These are phyloP conservation scores for Solanum dulcamara DNA, from an alignment of 257 asterid species.

Conservation along the genomic window DNA sequence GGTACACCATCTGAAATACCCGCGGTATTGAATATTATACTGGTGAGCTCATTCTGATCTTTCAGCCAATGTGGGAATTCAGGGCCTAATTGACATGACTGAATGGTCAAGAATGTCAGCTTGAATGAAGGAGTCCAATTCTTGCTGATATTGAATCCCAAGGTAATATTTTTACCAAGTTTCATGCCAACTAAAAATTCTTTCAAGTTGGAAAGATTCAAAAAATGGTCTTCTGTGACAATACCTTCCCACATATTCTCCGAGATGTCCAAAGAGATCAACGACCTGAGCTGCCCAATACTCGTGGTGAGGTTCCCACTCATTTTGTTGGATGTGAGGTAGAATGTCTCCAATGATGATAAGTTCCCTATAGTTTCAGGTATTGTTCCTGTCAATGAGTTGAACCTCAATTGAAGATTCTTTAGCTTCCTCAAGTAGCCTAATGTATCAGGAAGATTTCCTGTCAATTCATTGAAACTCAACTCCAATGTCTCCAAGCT, in stretches of 20 bases:
- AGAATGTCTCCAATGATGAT: constrained; percentile 12
- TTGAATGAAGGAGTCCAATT: constrained; percentile 22
- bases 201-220: constrained; percentile 16
- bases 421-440: constrained; percentile 10
- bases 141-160: constrained; percentile 14
- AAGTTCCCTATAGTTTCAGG: constrained; percentile 17
- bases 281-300: constrained; percentile 17
- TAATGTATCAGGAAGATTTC: constrained; percentile 11
- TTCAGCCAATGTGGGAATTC: constrained; percentile 18
- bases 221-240: constrained; percentile 24
- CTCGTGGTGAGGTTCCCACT: constrained; percentile 15
- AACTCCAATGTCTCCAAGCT: constrained; percentile 10
- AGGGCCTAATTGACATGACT: constrained; percentile 23
- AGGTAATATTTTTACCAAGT: background rate
- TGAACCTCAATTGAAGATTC: constrained; percentile 2
- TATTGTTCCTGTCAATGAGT: constrained; percentile 20
- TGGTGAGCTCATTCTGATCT: constrained; percentile 15
- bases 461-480: constrained; percentile 5
- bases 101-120: constrained; percentile 14
- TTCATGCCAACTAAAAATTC: constrained; percentile 12
- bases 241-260: constrained; percentile 23
- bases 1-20: constrained; percentile 18
- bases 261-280: constrained; percentile 6
- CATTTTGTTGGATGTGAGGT: constrained; percentile 17
- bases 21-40: constrained; percentile 7